Evolutionary conservation across 768 basidiomycete species (phyloP).

Genomic region (Xerocomus potaroensis): DNA sequence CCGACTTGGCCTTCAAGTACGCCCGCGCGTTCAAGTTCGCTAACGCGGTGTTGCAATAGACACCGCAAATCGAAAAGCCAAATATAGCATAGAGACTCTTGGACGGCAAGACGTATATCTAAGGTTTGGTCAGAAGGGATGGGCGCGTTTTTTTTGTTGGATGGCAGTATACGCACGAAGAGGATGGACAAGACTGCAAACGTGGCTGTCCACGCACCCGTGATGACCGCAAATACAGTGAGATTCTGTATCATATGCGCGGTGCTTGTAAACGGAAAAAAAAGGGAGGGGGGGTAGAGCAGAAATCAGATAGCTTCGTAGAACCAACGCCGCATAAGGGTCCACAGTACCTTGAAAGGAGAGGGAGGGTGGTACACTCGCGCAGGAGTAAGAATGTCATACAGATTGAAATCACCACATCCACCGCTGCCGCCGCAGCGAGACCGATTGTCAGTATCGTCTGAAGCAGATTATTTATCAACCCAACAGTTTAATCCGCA

Average conservation of each 20-base stretch:
- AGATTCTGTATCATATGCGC: background rate
- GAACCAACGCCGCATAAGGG: no score
- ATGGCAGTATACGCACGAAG: background rate
- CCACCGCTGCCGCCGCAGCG: no score
- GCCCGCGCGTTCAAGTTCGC: slow-evolving; percentile 7
- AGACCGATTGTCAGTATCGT: no score
- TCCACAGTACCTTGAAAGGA: no score
- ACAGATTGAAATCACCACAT: background rate
- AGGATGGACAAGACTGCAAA: background rate
- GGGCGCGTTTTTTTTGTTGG: no score
- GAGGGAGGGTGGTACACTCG: no score
- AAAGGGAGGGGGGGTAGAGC: no score
- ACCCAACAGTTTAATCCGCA: no score
- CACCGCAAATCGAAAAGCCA: background rate
- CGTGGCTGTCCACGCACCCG: background rate
- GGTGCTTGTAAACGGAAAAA: no score
- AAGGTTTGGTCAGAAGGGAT: no score
- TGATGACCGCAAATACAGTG: background rate
- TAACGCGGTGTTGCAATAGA: slow-evolving; percentile 2
- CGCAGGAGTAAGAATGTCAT: background rate
- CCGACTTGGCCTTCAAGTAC: no score
- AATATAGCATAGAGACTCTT: background rate
- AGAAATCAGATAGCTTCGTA: background rate
- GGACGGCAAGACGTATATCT: background rate
- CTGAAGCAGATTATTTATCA: no score